Evolutionary conservation across 805 yeast genomes (phyloP), one percentile per base, ranked within the genome.

Genomic region (Nakazawaea peltata): DNA sequence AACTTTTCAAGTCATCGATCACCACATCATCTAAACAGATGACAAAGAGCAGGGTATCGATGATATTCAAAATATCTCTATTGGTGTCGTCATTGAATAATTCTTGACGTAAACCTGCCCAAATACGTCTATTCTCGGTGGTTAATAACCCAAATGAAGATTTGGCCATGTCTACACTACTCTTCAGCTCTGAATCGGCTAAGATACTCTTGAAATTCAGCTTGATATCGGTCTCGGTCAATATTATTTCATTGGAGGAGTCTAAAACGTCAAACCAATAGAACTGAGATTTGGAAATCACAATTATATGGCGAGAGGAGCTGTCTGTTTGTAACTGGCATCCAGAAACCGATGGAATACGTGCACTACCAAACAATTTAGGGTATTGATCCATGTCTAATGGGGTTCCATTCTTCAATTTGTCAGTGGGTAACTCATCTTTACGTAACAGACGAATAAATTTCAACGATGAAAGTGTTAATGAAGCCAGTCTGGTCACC

Each of bases 211-310:
- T 74, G 50, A 82, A 75, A 57, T 85, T 86, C 52, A 77, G 65
- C 37, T 74, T 77, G 45, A 87, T 67, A 53, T 85, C 94, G 37
- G 71, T 74, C 50, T 85, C 90, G 2, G 80, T 67, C 51, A 87
- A 63, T 32, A 86, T 68, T 42, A 87, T 65, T 50, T 83, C 78
- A 52, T 82, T 75, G 43, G 76, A 61, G 32, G 67, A 66, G 56
- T 86, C 94, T 47, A 87, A 62, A 2, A 87, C 97, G 52, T 87
- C 95, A 53, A 87, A 87, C 95, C 96, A 87, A 59, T 87, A 87
- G 56, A 86, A 84, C 56, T 87, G 95, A 2, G 94, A 82, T 49
- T 82, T 78, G 42, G 85, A 77, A 54, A 85, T 61, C 12, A 87
- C 88, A 8, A 86, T 79, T 25, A 87, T 75, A 55, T 87, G 96